phyloP scores from a whole-genome alignment of 2,329 filamentous ascomycete species.

The Cordyceps javanica region DNA sequence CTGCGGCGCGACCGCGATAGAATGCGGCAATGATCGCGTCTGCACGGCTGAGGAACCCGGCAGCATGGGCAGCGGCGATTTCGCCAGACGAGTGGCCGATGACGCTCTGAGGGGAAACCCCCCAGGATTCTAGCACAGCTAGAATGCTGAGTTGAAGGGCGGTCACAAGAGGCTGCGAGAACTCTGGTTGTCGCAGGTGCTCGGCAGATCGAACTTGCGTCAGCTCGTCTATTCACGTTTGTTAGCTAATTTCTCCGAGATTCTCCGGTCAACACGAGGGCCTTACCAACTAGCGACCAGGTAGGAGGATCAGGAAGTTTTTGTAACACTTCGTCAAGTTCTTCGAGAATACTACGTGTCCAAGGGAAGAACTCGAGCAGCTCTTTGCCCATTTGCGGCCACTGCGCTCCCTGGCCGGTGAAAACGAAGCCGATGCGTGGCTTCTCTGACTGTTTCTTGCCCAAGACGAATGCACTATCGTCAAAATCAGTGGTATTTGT shows the following conservation, averaged over 20 bases:
- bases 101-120: slow-evolving; percentile 23
- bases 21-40: slow-evolving; percentile 26
- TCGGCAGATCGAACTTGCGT: slow-evolving; percentile 3
- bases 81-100: slow-evolving; percentile 35
- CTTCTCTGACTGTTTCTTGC: not conserved
- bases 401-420: slow-evolving; percentile 25
- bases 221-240: not conserved
- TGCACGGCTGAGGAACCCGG: slow-evolving; percentile 15
- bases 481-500: slow-evolving; percentile 4
- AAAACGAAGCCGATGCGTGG: slow-evolving; percentile 20
- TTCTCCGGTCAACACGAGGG: no score
- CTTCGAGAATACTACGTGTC: slow-evolving; percentile 11
- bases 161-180: slow-evolving; percentile 34
- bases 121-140: slow-evolving; percentile 28
- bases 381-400: slow-evolving; percentile 14
- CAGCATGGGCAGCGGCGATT: slow-evolving; percentile 31
- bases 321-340: slow-evolving; percentile 14
- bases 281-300: slow-evolving; percentile 11
- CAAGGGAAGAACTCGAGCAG: slow-evolving; percentile 12
- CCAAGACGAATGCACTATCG: not conserved
- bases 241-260: not conserved
- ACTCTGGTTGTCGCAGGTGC: slow-evolving; percentile 21
- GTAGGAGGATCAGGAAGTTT: not conserved
- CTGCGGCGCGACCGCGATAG: slow-evolving; percentile 20
- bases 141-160: slow-evolving; percentile 37